A percentile compares a stretch with the other conserved stretches of the same genome.
phyloP scores from a whole-genome alignment of 2,329 filamentous ascomycete species.

The Podosphaera aphanis region DNA sequence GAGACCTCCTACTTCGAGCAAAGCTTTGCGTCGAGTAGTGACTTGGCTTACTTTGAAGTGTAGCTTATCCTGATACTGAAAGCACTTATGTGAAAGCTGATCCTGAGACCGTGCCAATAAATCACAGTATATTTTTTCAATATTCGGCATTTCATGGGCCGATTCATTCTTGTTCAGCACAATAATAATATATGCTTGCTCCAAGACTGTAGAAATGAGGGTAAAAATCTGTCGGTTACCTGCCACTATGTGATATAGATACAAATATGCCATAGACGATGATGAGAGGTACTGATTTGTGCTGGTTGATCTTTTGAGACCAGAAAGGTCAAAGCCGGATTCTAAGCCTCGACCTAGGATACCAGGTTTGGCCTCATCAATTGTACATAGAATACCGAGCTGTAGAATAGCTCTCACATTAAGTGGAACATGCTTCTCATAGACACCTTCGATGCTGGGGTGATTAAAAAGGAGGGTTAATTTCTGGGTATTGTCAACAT shows the following conservation, averaged over 20 bases:
- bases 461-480: slow-evolving; percentile 71
- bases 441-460: slow-evolving; percentile 86
- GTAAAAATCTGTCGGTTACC: slow-evolving; percentile 87
- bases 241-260: slow-evolving; percentile 75
- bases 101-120: slow-evolving; percentile 40
- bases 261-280: slow-evolving; percentile 59
- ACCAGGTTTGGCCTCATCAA: slow-evolving; percentile 73
- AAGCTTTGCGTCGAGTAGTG: slow-evolving; percentile 68
- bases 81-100: slow-evolving; percentile 54
- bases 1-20: slow-evolving; percentile 68
- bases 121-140: slow-evolving; percentile 71
- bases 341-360: slow-evolving; percentile 84
- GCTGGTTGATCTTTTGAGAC: slow-evolving; percentile 42
- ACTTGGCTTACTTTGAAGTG: slow-evolving; percentile 73
- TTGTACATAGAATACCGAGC: slow-evolving; percentile 75
- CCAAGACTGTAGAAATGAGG: slow-evolving; percentile 62
- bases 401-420: slow-evolving; percentile 71
- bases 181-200: slow-evolving; percentile 70
- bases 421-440: slow-evolving; percentile 78
- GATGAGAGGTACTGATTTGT: slow-evolving; percentile 57
- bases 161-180: slow-evolving; percentile 60
- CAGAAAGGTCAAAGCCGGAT: slow-evolving; percentile 69
- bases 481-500: slow-evolving; percentile 63
- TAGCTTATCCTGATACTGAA: slow-evolving; percentile 68
- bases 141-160: slow-evolving; percentile 64